Percentiles rank a stretch among this genome's conserved stretches.
These are phyloP conservation scores for Colletotrichum ledebouriae DNA, from an alignment of 2,329 filamentous ascomycete genomes.

Conservation along the genomic window DNA sequence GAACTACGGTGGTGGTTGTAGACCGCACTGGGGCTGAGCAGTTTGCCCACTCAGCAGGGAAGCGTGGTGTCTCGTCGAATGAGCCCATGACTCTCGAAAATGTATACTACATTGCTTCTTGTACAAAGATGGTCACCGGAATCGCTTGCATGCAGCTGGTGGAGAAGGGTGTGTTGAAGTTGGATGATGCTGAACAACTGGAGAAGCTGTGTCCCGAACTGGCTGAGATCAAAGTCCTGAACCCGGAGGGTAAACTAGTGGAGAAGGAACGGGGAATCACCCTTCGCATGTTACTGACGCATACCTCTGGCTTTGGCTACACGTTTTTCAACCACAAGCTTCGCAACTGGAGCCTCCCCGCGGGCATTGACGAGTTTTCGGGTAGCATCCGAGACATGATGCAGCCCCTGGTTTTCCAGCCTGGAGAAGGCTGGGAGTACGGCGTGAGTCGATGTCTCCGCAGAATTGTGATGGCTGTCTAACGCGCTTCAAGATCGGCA, in stretches of 20 bases:
- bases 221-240: conserved; percentile 60
- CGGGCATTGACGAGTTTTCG: conserved; percentile 70
- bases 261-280: conserved; percentile 65
- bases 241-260: conserved; percentile 53
- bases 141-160: conserved; percentile 70
- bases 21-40: conserved; percentile 61
- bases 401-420: conserved; percentile 71
- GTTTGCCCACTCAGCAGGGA: conserved; percentile 63
- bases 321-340: conserved; percentile 65
- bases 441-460: conserved; percentile 55
- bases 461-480: neutral
- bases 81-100: conserved; percentile 71
- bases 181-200: conserved; percentile 63
- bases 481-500: conserved; percentile 53
- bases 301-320: conserved; percentile 71
- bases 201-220: conserved; percentile 65
- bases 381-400: conserved; percentile 65
- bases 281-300: conserved; percentile 68
- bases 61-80: conserved; percentile 55
- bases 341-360: conserved; percentile 61
- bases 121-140: conserved; percentile 67
- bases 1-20: conserved; percentile 61
- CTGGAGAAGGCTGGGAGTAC: conserved; percentile 73
- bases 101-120: conserved; percentile 71
- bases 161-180: conserved; percentile 60